Conservation (phyloP, 169 alveolate species). For the Cryptosporidium xiaoi region DNA sequence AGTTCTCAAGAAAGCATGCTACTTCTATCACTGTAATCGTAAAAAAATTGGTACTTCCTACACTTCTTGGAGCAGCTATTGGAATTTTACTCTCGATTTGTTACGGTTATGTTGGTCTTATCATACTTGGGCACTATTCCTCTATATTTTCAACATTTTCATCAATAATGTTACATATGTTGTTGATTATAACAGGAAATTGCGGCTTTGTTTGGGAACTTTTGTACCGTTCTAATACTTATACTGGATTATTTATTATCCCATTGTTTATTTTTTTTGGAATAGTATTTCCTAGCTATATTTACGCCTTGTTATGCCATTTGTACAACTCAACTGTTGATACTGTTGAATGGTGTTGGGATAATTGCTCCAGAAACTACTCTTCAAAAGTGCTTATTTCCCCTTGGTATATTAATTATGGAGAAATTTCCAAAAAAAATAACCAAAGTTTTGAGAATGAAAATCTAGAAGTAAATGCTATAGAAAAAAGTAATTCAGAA, state of each 20-base stretch:
- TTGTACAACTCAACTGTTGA: slow-evolving; percentile 63
- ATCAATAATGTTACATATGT: slow-evolving; percentile 21
- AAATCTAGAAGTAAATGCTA: slow-evolving; percentile 1
- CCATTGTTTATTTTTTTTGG: slow-evolving; percentile 51
- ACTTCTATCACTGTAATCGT: slow-evolving; percentile 61
- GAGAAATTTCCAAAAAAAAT: slow-evolving; percentile 8
- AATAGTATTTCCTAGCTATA: slow-evolving; percentile 49
- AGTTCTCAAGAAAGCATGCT: slow-evolving; percentile 58
- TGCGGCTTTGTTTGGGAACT: slow-evolving; percentile 25
- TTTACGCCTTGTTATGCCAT: slow-evolving; percentile 53
- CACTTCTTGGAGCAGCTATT: slow-evolving; percentile 7
- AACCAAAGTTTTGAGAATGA: background rate
- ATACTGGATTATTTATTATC: slow-evolving; percentile 42
- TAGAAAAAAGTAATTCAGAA: background rate
- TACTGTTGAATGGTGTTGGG: slow-evolving; percentile 74
- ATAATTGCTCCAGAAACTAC: slow-evolving; percentile 21
- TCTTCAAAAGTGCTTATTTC: slow-evolving; percentile 1
- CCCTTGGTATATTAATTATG: slow-evolving; percentile 64
- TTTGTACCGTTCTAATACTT: background rate
- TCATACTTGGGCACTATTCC: slow-evolving; percentile 20
- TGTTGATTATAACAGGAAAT: slow-evolving; percentile 23
- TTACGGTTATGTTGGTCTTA: slow-evolving; percentile 47
- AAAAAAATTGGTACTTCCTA: slow-evolving; percentile 55
- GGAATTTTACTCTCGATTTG: background rate
- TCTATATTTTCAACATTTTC: slow-evolving; percentile 7